Conservation (phyloP, 352 stramenopile genomes). For the Albugo laibachii region DNA sequence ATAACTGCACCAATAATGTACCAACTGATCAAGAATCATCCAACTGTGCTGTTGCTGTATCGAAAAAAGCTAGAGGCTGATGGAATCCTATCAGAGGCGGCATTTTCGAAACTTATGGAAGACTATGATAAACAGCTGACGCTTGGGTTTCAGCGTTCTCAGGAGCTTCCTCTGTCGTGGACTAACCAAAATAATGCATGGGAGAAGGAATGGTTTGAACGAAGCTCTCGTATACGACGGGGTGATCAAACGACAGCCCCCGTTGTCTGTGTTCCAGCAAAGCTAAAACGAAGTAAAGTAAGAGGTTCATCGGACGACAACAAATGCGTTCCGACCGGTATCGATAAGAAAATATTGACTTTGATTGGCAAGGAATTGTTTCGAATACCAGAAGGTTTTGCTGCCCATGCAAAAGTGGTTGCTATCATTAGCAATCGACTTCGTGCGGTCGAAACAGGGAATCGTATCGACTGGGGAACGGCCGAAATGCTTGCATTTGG, state of each 20-base stretch:
- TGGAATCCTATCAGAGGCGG: conserved; percentile 21
- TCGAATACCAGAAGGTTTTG: conserved; percentile 60
- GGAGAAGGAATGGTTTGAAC: conserved; percentile 37
- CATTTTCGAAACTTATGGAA: conserved; percentile 27
- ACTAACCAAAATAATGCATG: conserved; percentile 52
- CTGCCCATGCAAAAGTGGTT: conserved; percentile 68
- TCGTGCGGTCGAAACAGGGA: conserved; percentile 53
- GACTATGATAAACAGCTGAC: conserved; percentile 43
- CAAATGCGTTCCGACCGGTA: conserved; percentile 20
- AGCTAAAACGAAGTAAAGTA: background rate
- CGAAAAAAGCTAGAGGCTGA: conserved; percentile 40
- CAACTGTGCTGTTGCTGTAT: conserved; percentile 61
- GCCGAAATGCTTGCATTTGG: conserved; percentile 77
- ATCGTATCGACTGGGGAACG: conserved; percentile 75
- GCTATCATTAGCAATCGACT: conserved; percentile 74
- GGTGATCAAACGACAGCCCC: background rate
- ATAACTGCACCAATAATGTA: conserved; percentile 84
- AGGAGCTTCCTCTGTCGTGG: conserved; percentile 46
- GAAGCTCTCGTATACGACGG: too few species aligned
- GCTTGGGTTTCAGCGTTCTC: conserved; percentile 53
- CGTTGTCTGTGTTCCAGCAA: conserved; percentile 4
- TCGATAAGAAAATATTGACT: conserved; percentile 51
- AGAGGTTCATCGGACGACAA: conserved; percentile 3
- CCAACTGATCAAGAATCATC: conserved; percentile 74
- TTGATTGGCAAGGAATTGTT: conserved; percentile 59